These are phyloP conservation scores for Penicillium sp. DNA, from an alignment of 2,329 filamentous ascomycete species.

Conservation along the genomic window DNA sequence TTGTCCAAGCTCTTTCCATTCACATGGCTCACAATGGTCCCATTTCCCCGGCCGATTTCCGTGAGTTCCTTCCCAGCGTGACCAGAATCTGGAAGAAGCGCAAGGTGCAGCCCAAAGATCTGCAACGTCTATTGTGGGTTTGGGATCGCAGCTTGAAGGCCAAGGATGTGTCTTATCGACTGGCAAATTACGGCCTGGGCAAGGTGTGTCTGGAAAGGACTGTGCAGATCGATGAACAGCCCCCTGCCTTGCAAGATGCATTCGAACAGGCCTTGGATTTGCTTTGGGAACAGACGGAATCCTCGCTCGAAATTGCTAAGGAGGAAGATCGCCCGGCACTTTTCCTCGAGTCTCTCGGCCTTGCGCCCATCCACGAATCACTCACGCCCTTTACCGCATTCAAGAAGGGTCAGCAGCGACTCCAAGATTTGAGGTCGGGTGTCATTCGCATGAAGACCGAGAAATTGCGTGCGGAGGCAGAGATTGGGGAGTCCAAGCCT, in stretches of 20 bases:
- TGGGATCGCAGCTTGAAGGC: slow-evolving; percentile 50
- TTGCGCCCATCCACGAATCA: slow-evolving; percentile 46
- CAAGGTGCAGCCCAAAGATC: slow-evolving; percentile 67
- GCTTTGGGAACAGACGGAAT: slow-evolving; percentile 41
- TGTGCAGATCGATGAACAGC: slow-evolving; percentile 44
- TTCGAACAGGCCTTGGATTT: slow-evolving; percentile 56
- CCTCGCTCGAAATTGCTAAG: slow-evolving; percentile 44
- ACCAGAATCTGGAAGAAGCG: slow-evolving; percentile 76
- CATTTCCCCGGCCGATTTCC: slow-evolving; percentile 67
- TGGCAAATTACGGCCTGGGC: slow-evolving; percentile 50
- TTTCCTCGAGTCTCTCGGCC: slow-evolving; percentile 42
- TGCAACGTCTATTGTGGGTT: slow-evolving; percentile 71
- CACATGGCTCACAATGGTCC: slow-evolving; percentile 73
- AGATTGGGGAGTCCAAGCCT: slow-evolving; percentile 32
- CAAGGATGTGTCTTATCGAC: slow-evolving; percentile 39
- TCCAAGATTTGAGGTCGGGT: slow-evolving; percentile 50
- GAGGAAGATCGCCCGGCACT: slow-evolving; percentile 42
- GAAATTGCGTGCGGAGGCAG: slow-evolving; percentile 33
- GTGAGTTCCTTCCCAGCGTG: slow-evolving; percentile 65
- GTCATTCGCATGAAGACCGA: slow-evolving; percentile 46
- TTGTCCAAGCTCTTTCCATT: slow-evolving; percentile 71
- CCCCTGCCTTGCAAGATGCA: slow-evolving; percentile 51
- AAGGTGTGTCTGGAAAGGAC: slow-evolving; percentile 47
- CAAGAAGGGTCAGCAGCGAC: slow-evolving; percentile 48
- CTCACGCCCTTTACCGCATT: slow-evolving; percentile 43